Conservation (phyloP, 2,329 filamentous ascomycete species). For the Laburnicola sp. region DNA sequence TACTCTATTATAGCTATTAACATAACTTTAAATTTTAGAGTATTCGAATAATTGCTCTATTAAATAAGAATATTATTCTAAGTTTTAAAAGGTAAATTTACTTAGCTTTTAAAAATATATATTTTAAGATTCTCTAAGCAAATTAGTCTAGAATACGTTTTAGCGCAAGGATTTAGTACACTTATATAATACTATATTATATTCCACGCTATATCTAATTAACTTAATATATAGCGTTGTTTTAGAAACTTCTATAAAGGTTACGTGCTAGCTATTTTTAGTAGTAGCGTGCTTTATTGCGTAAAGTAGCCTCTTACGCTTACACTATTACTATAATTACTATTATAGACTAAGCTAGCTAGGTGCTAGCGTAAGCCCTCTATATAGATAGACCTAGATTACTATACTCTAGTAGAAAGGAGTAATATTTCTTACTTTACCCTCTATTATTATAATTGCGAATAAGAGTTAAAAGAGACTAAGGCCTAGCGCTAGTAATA, state of each 20-base stretch:
- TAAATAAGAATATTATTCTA: background rate
- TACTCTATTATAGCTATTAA: too few relatives aligned
- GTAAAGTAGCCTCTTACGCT: background rate
- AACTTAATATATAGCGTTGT: conserved; percentile 9
- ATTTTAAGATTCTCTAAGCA: background rate
- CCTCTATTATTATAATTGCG: background rate
- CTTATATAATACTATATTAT: background rate
- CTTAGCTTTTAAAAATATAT: background rate
- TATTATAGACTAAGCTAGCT: too few relatives aligned
- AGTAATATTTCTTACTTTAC: background rate
- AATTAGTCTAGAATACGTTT: background rate
- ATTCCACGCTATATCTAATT: conserved; percentile 11
- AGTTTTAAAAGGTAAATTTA: background rate
- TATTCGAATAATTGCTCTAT: background rate
- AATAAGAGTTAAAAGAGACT: background rate
- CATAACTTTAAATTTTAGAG: too few relatives aligned
- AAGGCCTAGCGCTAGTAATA: background rate
- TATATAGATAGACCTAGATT: too few relatives aligned
- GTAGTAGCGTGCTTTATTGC: background rate
- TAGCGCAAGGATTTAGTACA: too few relatives aligned
- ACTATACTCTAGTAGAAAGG: too few relatives aligned
- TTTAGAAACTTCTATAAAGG: background rate
- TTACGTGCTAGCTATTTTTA: background rate
- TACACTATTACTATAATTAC: background rate
- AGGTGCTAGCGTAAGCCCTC: too few relatives aligned